Evolutionary conservation across 768 basidiomycete species (phyloP).

Genomic region (Boletus reticuloceps): DNA sequence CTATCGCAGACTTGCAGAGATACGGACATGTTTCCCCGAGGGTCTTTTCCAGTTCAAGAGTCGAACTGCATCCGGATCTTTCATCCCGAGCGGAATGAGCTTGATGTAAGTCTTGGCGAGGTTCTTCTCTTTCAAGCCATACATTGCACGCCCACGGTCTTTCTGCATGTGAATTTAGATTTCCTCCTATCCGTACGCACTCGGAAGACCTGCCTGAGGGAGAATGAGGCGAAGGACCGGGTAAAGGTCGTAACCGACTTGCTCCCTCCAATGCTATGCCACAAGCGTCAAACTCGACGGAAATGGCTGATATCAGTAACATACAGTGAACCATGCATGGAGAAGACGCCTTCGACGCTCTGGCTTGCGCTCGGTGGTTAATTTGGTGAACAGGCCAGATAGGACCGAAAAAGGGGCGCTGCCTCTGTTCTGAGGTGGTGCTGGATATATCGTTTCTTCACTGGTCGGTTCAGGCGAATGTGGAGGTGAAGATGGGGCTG

Average conservation of each 20-base stretch:
- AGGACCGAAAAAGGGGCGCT: conserved; percentile 71
- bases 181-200: not conserved
- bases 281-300: conserved; percentile 12
- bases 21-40: conserved; percentile 59
- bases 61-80: conserved; percentile 77
- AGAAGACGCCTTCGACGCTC: conserved; percentile 70
- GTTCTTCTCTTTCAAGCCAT: conserved; percentile 93
- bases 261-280: conserved; percentile 75
- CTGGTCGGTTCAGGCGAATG: conserved; percentile 36
- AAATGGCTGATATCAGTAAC: conserved; percentile 20
- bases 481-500: conserved; percentile 60
- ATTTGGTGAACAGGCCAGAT: conserved; percentile 68
- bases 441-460: conserved; percentile 39
- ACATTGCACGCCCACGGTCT: conserved; percentile 89
- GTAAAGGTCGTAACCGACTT: conserved; percentile 86
- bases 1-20: not conserved
- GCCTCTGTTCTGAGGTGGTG: conserved; percentile 63
- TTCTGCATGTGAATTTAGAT: conserved; percentile 51
- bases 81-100: conserved; percentile 77
- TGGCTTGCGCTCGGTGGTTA: conserved; percentile 70
- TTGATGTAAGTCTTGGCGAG: conserved; percentile 92
- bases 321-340: conserved; percentile 78
- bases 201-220: conserved; percentile 64
- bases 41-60: conserved; percentile 91
- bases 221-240: conserved; percentile 86